Evolutionary conservation across 257 asterid species (phyloP), one percentile per base, ranked within the genome.

Genomic region (Thymus quinquecostatus): DNA sequence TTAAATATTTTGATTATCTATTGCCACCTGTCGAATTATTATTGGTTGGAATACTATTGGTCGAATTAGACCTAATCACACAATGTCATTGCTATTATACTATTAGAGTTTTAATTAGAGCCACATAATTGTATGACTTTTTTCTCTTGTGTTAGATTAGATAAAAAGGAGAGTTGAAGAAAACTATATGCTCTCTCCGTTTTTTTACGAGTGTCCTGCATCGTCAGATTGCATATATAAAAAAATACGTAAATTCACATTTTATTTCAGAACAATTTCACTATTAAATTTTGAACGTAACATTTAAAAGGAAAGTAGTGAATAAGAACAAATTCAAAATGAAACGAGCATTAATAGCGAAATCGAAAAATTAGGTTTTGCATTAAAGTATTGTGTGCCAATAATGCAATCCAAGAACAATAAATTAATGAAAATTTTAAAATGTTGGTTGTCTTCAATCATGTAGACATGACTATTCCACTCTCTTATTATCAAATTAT

Each of bases 381-480:
- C 0, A 34, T 33, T 59, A 2, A 21, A 36, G 28, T 8, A 5
- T 45, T 49, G 67, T 49, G 67, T 50, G 54, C 75, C 68, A 60
- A 59, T 64, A 68, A 36, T 68, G 29, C 43, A 68, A 68, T 29
- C 40, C 40, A 12, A 55, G 21, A 60, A 48, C 43, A 49, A 2
- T 49, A 49, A 49, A 4, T 49, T 49, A 13, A 49, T n/a, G 13
- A 7, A 13, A 38, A 21, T 21, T 21, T 21, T 21, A 4, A 38
- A 4, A 49, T 49, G 55, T 49, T 21, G 29, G 29, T 13, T 64
- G 73, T 38, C 64, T 64, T 49, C 73, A 57, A 64, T 76, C 51
- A 64, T 64, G 77, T 61, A 43, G 75, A 76, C 73, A 70, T 34
- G 41, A 63, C 58, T 56, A 55, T 70, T 34, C 76, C 54, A 51